phyloP scores from a whole-genome alignment of 805 yeast genomes.

The Candida vartiovaarae region DNA sequence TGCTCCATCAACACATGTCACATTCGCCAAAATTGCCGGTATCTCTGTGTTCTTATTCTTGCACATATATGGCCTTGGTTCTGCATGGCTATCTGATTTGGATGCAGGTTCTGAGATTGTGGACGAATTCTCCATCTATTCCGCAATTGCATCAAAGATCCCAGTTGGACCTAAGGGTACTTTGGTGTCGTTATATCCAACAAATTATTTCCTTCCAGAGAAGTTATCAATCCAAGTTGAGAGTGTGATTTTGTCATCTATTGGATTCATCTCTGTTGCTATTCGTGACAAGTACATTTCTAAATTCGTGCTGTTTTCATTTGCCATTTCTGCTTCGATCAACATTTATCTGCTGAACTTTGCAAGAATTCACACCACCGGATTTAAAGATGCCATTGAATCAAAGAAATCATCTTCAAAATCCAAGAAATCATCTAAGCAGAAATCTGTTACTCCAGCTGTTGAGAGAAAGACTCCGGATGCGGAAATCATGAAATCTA shows the following conservation, averaged over 20 bases:
- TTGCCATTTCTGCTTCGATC: conserved; percentile 69
- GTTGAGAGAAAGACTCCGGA: conserved; percentile 7
- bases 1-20: conserved; percentile 36
- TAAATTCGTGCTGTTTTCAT: conserved; percentile 64
- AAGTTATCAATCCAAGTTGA: conserved; percentile 53
- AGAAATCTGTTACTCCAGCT: conserved; percentile 25
- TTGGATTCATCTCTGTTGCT: conserved; percentile 54
- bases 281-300: conserved; percentile 77
- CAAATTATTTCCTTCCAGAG: conserved; percentile 51
- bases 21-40: conserved; percentile 53
- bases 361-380: conserved; percentile 56
- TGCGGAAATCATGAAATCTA: conserved; percentile 15
- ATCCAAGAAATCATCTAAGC: conserved; percentile 19
- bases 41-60: conserved; percentile 52
- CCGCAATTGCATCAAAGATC: conserved; percentile 18
- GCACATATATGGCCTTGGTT: conserved; percentile 62
- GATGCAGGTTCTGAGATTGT: conserved; percentile 22
- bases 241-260: conserved; percentile 44
- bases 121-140: conserved; percentile 18
- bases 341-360: conserved; percentile 84
- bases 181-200: conserved; percentile 50
- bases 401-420: conserved; percentile 23
- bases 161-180: conserved; percentile 40
- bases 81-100: conserved; percentile 59
- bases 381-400: conserved; percentile 22